A percentile compares a stretch with the other conserved stretches of the same genome.
phyloP scores from a whole-genome alignment of 2,329 filamentous ascomycete genomes.

The Eurotiales sp. region DNA sequence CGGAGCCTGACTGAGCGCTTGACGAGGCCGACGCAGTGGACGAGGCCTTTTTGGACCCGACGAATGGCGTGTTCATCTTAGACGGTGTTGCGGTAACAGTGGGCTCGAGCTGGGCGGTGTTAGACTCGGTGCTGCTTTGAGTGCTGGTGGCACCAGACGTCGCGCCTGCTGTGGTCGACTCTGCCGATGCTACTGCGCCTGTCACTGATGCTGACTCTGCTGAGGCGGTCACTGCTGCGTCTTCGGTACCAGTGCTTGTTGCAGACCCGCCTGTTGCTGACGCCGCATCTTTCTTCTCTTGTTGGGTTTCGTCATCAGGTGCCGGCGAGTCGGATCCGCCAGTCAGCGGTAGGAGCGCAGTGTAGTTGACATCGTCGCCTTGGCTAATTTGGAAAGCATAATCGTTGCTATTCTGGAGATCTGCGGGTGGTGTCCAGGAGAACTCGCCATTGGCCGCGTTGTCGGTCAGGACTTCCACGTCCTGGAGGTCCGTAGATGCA shows the following conservation, averaged over 20 bases:
- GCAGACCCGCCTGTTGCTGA: neutral
- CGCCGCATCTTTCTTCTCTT: neutral
- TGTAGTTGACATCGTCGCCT: slow-evolving; percentile 53
- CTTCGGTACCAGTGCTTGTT: too few species aligned
- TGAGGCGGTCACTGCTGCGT: too few species aligned
- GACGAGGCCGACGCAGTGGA: slow-evolving; percentile 15
- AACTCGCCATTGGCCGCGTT: slow-evolving; percentile 45
- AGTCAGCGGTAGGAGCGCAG: slow-evolving; percentile 47
- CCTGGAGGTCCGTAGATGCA: slow-evolving; percentile 45
- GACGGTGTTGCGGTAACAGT: slow-evolving; percentile 12
- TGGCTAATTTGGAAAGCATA: slow-evolving; percentile 60
- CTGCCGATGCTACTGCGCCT: neutral
- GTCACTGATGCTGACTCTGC: neutral
- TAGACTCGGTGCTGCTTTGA: neutral
- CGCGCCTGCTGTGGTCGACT: neutral
- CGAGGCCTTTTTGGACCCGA: slow-evolving; percentile 13
- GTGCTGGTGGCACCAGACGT: neutral
- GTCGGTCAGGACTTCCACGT: slow-evolving; percentile 47
- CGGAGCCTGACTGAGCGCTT: slow-evolving; percentile 19
- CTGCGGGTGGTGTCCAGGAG: slow-evolving; percentile 49
- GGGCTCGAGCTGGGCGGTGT: too few species aligned
- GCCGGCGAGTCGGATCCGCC: slow-evolving; percentile 25
- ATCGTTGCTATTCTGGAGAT: slow-evolving; percentile 43
- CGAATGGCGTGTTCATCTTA: slow-evolving; percentile 15
- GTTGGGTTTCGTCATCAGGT: neutral